Evolutionary conservation across 768 basidiomycete genomes (phyloP).

Genomic region (Termitomyces sp.): DNA sequence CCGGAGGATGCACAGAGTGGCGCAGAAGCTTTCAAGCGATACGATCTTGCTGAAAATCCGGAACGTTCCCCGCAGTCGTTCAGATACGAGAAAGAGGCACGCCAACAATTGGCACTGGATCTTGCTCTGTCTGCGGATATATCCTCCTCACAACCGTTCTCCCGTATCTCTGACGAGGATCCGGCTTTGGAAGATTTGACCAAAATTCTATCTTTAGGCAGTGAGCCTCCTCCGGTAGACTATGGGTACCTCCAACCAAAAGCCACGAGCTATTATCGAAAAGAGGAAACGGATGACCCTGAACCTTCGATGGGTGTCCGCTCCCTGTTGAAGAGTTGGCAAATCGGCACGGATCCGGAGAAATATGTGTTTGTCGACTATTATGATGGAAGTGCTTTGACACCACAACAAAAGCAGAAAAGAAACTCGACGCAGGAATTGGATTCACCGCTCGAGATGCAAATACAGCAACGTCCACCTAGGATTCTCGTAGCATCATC

Average conservation of each 20-base stretch:
- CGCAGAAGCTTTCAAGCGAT: constrained; percentile 35
- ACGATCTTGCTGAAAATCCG: constrained; percentile 37
- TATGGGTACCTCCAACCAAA: constrained; percentile 64
- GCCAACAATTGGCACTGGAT: constrained; percentile 62
- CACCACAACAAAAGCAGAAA: constrained; percentile 1
- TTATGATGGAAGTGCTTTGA: constrained; percentile 35
- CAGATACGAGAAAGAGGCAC: constrained; percentile 49
- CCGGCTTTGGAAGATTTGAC: constrained; percentile 53
- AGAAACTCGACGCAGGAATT: background rate
- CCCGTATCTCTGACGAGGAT: constrained; percentile 20
- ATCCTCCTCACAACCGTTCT: constrained; percentile 45
- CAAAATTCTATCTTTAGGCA: constrained; percentile 52
- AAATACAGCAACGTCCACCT: constrained; percentile 31
- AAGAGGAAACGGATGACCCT: constrained; percentile 19
- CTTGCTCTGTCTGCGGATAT: constrained; percentile 56
- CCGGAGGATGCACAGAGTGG: constrained; percentile 29
- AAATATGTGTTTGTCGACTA: constrained; percentile 53
- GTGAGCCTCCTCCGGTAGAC: constrained; percentile 52
- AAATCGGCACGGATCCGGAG: constrained; percentile 46
- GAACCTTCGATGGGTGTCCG: constrained; percentile 50
- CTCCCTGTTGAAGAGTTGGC: constrained; percentile 68
- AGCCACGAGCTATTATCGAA: constrained; percentile 25
- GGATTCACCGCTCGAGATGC: background rate
- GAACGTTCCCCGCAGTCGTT: constrained; percentile 36
- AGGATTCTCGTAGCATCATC: constrained; percentile 32